A percentile compares a stretch with the other conserved stretches of the same genome.
Conservation (phyloP, 1,284 basidiomycete genomes). For the Polyporus tsugae region DNA sequence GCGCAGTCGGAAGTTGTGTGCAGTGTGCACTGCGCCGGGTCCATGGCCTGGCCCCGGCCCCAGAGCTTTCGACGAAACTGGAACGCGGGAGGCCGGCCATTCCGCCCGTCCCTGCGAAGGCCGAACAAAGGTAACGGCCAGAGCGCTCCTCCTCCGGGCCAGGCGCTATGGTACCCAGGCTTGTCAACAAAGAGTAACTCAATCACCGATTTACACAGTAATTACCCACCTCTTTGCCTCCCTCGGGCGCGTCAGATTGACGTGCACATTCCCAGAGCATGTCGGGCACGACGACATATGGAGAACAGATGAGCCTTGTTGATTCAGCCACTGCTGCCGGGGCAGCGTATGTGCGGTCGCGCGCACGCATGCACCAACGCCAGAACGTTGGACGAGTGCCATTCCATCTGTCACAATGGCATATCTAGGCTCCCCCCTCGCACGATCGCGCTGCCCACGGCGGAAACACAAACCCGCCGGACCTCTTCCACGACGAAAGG, state of each 20-base stretch:
- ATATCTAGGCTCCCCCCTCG: neutral
- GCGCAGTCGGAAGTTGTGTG: constrained; percentile 4
- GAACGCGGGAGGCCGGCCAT: constrained; percentile 11
- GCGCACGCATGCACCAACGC: neutral
- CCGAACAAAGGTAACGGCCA: neutral
- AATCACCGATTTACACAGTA: neutral
- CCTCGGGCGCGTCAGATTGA: constrained; percentile 4
- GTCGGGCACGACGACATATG: neutral
- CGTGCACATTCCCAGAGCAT: neutral
- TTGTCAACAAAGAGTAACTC: constrained; percentile 8
- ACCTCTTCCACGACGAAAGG: constrained; percentile 2
- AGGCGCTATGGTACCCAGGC: neutral
- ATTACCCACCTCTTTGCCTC: neutral
- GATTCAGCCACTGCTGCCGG: neutral
- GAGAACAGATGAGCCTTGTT: neutral
- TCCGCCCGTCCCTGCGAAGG: neutral
- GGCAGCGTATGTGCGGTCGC: neutral
- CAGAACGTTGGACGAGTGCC: neutral
- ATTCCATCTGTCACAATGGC: neutral
- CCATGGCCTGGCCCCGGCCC: neutral
- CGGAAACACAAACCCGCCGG: neutral
- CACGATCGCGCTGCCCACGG: neutral
- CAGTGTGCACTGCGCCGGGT: neutral
- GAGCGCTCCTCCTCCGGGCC: neutral
- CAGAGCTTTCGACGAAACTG: neutral